Conservation (phyloP, 805 yeast species). For the Metschnikowia gelsemii region DNA sequence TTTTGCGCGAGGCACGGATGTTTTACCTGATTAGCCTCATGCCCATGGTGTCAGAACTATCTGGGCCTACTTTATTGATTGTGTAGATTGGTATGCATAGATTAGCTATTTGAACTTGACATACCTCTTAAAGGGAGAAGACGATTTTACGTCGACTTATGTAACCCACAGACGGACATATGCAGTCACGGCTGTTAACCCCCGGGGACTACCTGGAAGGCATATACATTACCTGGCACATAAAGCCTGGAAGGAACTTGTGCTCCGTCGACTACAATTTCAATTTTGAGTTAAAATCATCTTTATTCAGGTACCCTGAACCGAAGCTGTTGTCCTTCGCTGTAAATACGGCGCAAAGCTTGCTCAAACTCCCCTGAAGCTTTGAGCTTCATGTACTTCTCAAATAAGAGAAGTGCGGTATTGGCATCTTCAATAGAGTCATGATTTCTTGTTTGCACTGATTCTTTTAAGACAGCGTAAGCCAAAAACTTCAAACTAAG, state of each 20-base stretch:
- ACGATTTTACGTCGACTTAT: no score
- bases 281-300: neutral
- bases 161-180: no score
- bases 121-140: no score
- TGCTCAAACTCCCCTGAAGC: slow-evolving; percentile 58
- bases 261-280: neutral
- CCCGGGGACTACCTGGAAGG: no score
- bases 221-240: neutral
- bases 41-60: no score
- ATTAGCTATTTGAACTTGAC: neutral
- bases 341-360: slow-evolving; percentile 64
- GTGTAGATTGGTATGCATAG: neutral
- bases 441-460: slow-evolving; percentile 90
- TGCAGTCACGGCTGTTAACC: no score
- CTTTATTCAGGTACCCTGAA: slow-evolving; percentile 47
- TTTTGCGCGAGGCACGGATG: slow-evolving; percentile 1
- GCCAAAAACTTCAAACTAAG: slow-evolving; percentile 84
- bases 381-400: slow-evolving; percentile 63
- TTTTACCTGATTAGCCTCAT: no score
- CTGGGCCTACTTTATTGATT: no score
- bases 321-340: slow-evolving; percentile 60
- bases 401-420: slow-evolving; percentile 78
- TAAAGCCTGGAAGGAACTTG: neutral
- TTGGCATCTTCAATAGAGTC: slow-evolving; percentile 96
- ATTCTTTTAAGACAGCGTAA: slow-evolving; percentile 67